Base-by-base conservation (phyloP, 2,329 filamentous ascomycete species). In the Coniochaeta sp. region DNA sequence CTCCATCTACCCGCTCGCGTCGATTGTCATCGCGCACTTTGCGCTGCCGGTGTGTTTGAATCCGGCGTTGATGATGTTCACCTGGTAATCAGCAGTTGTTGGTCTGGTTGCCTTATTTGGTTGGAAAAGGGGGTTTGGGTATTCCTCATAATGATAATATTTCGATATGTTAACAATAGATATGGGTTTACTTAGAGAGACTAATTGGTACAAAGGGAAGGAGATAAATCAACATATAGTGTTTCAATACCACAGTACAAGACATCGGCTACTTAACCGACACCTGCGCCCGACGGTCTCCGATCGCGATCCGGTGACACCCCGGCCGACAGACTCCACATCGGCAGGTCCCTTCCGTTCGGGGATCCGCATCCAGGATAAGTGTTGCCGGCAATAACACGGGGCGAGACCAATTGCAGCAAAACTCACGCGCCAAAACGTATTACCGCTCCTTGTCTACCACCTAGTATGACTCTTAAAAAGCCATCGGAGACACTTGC, bases 1-100 rank as follows among this genome's bases (percentile, higher is more conserved):
- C 14, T 78, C 81, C 51, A 81, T 86, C 62, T 82, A 73, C 58
- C 82, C 83, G 22, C 64, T 86, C 24, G 66, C 65, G 20, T 73
- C 70, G 35, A 67, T 81, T 32, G 68, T 83, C 12, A 65, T 73
- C 40, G 71, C 70, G 31, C 80, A 85, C 61, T 79, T 83, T 60
- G 64, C 79, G 35, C 64, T 84, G 53, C 82, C 82, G 9, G 74
- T 86, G 46, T 71, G 73, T 52, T 65, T 85, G 55, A 85, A 85
- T 58, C 82, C 82, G 16, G 79, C 78, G 48, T 62, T 85, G 67
- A 85, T 86, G 81, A 72, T 76, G 61, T 82, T 83, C 61, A 80
- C 76, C 40, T 83, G 75, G 72, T 83, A 47, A 40, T 40, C n/a
- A 22, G 30, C 30, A 10, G 4, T 40, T 16, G 3, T 22, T 40